These are phyloP conservation scores for Gastrodia elata DNA, from an alignment of 106 monocot genomes.

Conservation along the genomic window DNA sequence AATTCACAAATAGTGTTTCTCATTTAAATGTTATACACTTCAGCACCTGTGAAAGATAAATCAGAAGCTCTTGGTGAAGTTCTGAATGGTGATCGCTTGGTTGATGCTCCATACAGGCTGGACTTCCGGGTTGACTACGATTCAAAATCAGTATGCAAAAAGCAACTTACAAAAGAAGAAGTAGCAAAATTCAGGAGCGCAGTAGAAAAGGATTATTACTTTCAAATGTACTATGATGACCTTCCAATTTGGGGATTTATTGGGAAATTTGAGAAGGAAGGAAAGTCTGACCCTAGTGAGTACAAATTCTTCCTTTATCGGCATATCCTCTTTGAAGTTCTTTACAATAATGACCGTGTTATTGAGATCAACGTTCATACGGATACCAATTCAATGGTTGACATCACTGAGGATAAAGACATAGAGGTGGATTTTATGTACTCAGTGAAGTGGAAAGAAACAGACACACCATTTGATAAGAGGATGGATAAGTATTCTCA, in stretches of 20 bases:
- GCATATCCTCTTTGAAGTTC: slow-evolving; percentile 40
- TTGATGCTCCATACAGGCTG: slow-evolving; percentile 59
- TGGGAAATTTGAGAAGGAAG: slow-evolving; percentile 44
- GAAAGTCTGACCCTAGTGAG: slow-evolving; percentile 33
- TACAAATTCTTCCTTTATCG: slow-evolving; percentile 42
- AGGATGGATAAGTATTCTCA: slow-evolving; percentile 65
- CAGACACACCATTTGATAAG: slow-evolving; percentile 41
- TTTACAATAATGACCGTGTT: slow-evolving; percentile 40
- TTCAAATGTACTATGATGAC: slow-evolving; percentile 64
- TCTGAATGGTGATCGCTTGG: slow-evolving; percentile 48
- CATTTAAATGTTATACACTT: background rate
- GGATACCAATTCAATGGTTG: slow-evolving; percentile 32
- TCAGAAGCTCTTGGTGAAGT: slow-evolving; percentile 50
- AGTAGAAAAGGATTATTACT: slow-evolving; percentile 47
- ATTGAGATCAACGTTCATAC: slow-evolving; percentile 40
- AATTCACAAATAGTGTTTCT: background rate
- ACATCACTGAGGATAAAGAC: slow-evolving; percentile 41
- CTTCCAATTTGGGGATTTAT: slow-evolving; percentile 62
- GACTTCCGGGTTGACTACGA: slow-evolving; percentile 38
- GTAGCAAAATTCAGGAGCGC: slow-evolving; percentile 38
- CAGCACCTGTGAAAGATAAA: slow-evolving; percentile 41
- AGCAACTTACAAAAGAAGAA: slow-evolving; percentile 37
- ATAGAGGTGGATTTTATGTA: slow-evolving; percentile 50
- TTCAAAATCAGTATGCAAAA: slow-evolving; percentile 36
- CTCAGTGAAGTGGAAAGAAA: slow-evolving; percentile 48